Base-by-base conservation (phyloP, 2,329 filamentous ascomycete species). In the Xylaria sp. region DNA sequence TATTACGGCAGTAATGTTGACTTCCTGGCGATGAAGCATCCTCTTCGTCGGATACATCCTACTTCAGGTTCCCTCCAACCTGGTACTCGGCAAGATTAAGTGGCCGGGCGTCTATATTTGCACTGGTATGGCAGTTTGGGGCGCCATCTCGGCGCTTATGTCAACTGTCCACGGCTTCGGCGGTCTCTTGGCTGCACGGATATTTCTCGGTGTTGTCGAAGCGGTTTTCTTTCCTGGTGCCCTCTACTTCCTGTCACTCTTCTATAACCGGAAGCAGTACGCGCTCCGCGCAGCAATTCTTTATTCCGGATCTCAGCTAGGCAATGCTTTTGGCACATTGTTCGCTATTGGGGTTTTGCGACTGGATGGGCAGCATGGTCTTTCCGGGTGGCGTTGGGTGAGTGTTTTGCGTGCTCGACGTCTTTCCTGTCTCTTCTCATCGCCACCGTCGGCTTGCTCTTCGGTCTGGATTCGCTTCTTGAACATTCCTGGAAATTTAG, bases 161-260 rank as follows among this genome's bases (percentile, higher is more conserved):
- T 84, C 85, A 0, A 82, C 80, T 1, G 84, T 84, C 1, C 79
- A 86, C 32, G 83, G 74, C 56, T 86, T 82, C 69, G 81, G 80
- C 6, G 82, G 85, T 3, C 74, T 87, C 52, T 72, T 87, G 23
- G 81, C 79, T 0, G 81, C 81, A 41, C 80, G 85, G 32, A 83
- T 87, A 65, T 80, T 87, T 66, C 79, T 89, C 0, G 87, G 87
- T 48, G 82, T 85, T 50, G 81, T 86, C 6, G 87, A 89, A 73
- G 88, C 87, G 0, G 84, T 86, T 3, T 88, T 87, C 76, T 88
- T 88, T 74, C 83, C 83, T 0, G 83, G 82, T 0, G 80, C 79
- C 0, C 74, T 84, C 1, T 83, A 80, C 65, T 81, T 77, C 34
- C 72, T 84, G 0, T 81, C 79, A 0, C 71, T 78, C 0, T 84